Percentiles rank a stretch among this genome's conserved stretches.
Evolutionary conservation across 176 grass and related monocot genomes (phyloP).

Genomic region (Saccharum spontaneum): DNA sequence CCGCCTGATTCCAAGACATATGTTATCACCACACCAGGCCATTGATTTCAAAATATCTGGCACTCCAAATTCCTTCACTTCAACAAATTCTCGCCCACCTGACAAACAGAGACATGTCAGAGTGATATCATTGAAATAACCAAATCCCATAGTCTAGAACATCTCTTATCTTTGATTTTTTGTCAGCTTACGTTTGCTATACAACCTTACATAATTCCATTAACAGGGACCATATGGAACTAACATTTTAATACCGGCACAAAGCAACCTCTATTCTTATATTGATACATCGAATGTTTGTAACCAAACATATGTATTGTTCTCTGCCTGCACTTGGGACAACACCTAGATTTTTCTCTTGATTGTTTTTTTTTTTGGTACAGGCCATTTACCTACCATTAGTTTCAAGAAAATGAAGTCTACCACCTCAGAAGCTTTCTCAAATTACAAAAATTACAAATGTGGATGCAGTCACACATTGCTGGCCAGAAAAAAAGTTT

Average conservation of each 20-base stretch:
- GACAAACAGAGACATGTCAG: slow-evolving; percentile 32
- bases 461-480: neutral
- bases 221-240: neutral
- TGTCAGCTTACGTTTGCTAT: neutral
- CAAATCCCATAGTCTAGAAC: neutral
- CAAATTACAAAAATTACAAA: neutral
- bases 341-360: neutral
- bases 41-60: slow-evolving; percentile 82
- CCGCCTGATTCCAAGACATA: slow-evolving; percentile 86
- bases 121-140: slow-evolving; percentile 25
- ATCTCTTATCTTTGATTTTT: slow-evolving; percentile 6
- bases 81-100: slow-evolving; percentile 93
- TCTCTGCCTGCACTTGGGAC: slow-evolving; percentile 15
- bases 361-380: neutral
- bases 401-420: slow-evolving; percentile 5
- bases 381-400: neutral
- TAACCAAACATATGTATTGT: slow-evolving; percentile 22
- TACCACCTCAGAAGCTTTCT: slow-evolving; percentile 15
- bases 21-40: slow-evolving; percentile 96
- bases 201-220: slow-evolving; percentile 33
- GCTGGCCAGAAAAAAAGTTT: neutral
- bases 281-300: slow-evolving; percentile 9
- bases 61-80: slow-evolving; percentile 95
- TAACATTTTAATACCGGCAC: neutral
- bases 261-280: neutral